Evolutionary conservation across 495 filamentous ascomycete genomes (phyloP), one percentile per base, ranked within the genome.

Genomic region (Lepidopterella palustris): DNA sequence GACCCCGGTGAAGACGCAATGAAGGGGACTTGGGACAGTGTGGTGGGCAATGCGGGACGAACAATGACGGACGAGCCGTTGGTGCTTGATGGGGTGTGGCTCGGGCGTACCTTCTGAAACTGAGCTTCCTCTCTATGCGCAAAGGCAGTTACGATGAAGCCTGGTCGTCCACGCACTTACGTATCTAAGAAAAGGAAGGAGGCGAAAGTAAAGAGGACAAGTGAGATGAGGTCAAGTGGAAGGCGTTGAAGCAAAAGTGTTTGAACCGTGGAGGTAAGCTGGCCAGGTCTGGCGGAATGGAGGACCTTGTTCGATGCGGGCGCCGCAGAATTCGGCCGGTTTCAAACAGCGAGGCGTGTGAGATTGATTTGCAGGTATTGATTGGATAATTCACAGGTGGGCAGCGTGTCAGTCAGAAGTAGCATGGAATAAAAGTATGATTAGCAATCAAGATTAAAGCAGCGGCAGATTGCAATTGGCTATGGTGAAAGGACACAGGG

Each of bases 401-500:
- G 3, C 11, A 28, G 47, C 21, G 47, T 13, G 47, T 11, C 11
- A 51, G 26, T 10, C 13, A 21, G 21, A 51, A 25, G 13, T 4
- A 2, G 47, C n/a, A 51, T 6, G n/a, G n/a, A 42, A 42, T 10
- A 10, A n/a, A 10, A 42, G 20, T 2, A 32, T 28, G 52, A 54
- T 54, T 54, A 15, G 11, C 25, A 54, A 54, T 15, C 52, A 54
- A 18, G 25, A 2, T 54, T 32, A 54, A 54, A 54, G 52, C 52
- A 24, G 52, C 52, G 28, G 18, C 24, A 5, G 15, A 23, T 18
- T 15, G 4, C n/a, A 35, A 40, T 10, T 23, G 28, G 28, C 20
- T 13, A 23, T 54, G n/a, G n/a, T n/a, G n/a, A n/a, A n/a, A n/a
- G n/a, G n/a, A n/a, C n/a, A n/a, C n/a, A 40, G 52, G 52, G 28